Conservation (phyloP, 345 rosid species). For the Zanthoxylum bungeanum region DNA sequence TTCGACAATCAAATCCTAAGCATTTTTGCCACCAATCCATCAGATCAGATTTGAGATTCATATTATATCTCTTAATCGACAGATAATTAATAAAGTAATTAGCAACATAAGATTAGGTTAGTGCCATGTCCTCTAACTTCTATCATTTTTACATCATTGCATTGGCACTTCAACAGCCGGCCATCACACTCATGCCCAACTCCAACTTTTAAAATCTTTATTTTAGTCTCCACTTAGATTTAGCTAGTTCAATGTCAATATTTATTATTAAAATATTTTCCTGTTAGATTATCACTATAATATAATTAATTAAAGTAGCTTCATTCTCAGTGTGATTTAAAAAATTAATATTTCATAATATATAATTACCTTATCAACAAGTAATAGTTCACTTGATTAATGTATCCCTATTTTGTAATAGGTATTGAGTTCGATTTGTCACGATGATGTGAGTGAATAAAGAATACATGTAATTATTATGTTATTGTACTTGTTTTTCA, state of each 20-base stretch:
- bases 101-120: not conserved
- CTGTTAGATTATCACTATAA: not conserved
- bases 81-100: not conserved
- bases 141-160: conserved; percentile 12
- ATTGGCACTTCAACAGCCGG: not conserved
- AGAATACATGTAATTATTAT: too few species aligned
- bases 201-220: conserved; percentile 9
- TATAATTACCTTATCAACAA: too few species aligned
- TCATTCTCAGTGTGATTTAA: not conserved
- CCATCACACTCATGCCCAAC: conserved; percentile 20
- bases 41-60: not conserved
- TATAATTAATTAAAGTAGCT: not conserved
- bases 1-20: not conserved
- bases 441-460: too few species aligned
- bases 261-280: not conserved
- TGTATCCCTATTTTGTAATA: too few species aligned
- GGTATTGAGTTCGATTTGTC: too few species aligned
- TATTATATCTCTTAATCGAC: not conserved
- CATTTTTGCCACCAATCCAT: too few species aligned
- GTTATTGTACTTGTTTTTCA: too few species aligned
- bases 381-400: too few species aligned
- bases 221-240: not conserved
- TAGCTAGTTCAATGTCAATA: not conserved
- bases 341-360: too few species aligned
- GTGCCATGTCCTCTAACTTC: conserved; percentile 14